Percentiles rank a stretch among this genome's conserved stretches.
Evolutionary conservation across 2,329 filamentous ascomycete genomes (phyloP).

Genomic region (Aureobasidium sp.): DNA sequence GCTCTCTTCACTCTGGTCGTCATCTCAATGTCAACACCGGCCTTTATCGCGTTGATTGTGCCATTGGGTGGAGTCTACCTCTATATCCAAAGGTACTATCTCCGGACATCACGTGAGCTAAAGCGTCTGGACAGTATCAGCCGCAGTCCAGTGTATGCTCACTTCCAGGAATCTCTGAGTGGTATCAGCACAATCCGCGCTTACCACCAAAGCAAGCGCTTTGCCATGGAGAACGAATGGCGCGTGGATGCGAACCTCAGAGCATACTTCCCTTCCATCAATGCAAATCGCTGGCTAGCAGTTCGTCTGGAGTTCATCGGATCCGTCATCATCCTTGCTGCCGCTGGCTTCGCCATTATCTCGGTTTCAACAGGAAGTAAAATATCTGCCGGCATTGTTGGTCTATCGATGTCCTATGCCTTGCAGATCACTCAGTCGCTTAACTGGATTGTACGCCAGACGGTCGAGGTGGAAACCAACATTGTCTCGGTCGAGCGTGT

Average conservation of each 20-base stretch:
- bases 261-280: conserved; percentile 93
- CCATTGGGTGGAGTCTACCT: conserved; percentile 76
- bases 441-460: conserved; percentile 98
- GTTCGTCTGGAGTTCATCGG: conserved; percentile 93
- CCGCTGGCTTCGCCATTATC: conserved; percentile 74
- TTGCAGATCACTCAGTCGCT: conserved; percentile 93
- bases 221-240: conserved; percentile 93
- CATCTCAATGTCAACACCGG: conserved; percentile 72
- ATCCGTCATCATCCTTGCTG: conserved; percentile 81
- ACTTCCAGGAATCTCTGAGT: conserved; percentile 94
- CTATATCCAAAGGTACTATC: conserved; percentile 93
- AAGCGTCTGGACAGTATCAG: conserved; percentile 94
- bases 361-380: conserved; percentile 61
- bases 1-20: conserved; percentile 73
- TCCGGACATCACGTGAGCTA: conserved; percentile 89
- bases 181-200: conserved; percentile 93
- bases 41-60: conserved; percentile 71
- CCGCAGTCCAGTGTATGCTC: conserved; percentile 91
- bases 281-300: conserved; percentile 81
- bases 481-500: conserved; percentile 98
- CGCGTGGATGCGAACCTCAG: conserved; percentile 89
- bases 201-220: conserved; percentile 80
- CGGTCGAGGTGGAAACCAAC: conserved; percentile 99
- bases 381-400: conserved; percentile 68
- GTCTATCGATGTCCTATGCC: conserved; percentile 93